Evolutionary conservation across 2,329 filamentous ascomycete genomes (phyloP).

Genomic region (Botryotinia calthae): DNA sequence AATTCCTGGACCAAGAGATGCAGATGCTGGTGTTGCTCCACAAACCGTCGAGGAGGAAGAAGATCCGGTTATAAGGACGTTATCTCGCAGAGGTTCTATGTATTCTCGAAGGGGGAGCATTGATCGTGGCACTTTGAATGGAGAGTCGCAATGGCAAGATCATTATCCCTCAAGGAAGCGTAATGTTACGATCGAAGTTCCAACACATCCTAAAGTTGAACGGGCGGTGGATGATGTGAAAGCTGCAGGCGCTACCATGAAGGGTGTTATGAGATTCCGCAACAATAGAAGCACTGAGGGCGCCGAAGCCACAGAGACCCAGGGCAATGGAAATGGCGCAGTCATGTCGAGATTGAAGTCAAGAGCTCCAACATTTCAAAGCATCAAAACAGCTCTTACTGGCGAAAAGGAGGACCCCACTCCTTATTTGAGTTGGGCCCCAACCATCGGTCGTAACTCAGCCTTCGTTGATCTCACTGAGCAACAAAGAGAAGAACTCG

Average conservation of each 20-base stretch:
- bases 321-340: slow-evolving; percentile 30
- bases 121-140: slow-evolving; percentile 21
- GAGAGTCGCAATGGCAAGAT: slow-evolving; percentile 33
- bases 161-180: slow-evolving; percentile 26
- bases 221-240: slow-evolving; percentile 35
- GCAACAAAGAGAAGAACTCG: slow-evolving; percentile 89
- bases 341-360: slow-evolving; percentile 19
- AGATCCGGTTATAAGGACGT: slow-evolving; percentile 26
- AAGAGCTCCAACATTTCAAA: slow-evolving; percentile 51
- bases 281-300: slow-evolving; percentile 42
- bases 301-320: slow-evolving; percentile 39
- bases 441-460: slow-evolving; percentile 90
- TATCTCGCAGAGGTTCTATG: slow-evolving; percentile 28
- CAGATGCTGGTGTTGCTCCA: slow-evolving; percentile 76
- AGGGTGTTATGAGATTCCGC: slow-evolving; percentile 43
- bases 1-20: slow-evolving; percentile 89
- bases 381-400: slow-evolving; percentile 49
- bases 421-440: slow-evolving; percentile 92
- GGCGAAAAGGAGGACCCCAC: slow-evolving; percentile 54
- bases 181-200: slow-evolving; percentile 35
- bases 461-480: slow-evolving; percentile 85
- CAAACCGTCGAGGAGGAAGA: slow-evolving; percentile 48
- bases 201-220: slow-evolving; percentile 25
- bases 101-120: slow-evolving; percentile 22
- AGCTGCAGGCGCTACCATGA: slow-evolving; percentile 29